These are phyloP conservation scores for Pelargonium australe DNA, from an alignment of 441 rosid genomes.

Conservation along the genomic window DNA sequence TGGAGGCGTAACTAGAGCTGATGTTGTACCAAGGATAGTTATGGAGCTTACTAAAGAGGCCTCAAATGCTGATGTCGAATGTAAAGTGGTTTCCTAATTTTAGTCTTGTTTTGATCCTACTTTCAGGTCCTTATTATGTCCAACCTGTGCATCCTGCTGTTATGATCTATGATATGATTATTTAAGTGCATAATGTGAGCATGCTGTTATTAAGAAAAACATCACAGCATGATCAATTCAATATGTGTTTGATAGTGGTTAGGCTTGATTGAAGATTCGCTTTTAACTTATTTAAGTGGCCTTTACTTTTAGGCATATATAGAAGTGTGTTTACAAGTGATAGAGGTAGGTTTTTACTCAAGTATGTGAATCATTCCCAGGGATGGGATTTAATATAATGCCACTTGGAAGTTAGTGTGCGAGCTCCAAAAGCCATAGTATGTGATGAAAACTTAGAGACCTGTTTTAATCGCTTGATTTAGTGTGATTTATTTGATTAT, in stretches of 20 bases:
- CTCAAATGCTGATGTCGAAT: constrained; percentile 64
- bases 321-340: neutral
- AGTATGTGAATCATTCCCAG: neutral
- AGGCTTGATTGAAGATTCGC: neutral
- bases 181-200: neutral
- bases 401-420: neutral
- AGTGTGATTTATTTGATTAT: neutral
- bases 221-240: neutral
- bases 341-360: neutral
- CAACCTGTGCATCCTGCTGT: neutral
- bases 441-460: neutral
- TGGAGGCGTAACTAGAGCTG: constrained; percentile 99
- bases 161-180: neutral
- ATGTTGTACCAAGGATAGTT: constrained; percentile 87
- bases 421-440: neutral
- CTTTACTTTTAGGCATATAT: neutral
- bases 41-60: constrained; percentile 73
- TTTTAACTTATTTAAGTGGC: neutral
- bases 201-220: neutral
- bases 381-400: neutral
- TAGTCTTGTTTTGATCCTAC: constrained; percentile 6
- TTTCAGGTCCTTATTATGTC: neutral
- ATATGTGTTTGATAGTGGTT: neutral
- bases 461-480: neutral
- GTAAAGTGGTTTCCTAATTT: constrained; percentile 36